phyloP scores from a whole-genome alignment of 2,329 filamentous ascomycete genomes.

The Fonsecaea pedrosoi region DNA sequence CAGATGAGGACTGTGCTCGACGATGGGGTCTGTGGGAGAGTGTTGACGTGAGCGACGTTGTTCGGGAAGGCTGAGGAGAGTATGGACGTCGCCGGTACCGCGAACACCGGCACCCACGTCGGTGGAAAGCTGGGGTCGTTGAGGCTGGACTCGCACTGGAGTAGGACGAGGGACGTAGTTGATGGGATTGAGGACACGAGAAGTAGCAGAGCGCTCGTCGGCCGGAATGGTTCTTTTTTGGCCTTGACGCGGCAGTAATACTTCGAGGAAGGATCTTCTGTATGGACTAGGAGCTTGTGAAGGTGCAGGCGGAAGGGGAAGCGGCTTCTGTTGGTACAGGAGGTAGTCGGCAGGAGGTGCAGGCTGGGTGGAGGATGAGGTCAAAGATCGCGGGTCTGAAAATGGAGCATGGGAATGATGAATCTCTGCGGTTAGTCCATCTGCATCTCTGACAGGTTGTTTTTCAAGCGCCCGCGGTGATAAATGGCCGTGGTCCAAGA shows the following conservation, averaged over 20 bases:
- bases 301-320: conserved; percentile 35
- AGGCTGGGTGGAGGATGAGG: conserved; percentile 29
- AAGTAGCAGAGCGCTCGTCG: conserved; percentile 48
- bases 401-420: conserved; percentile 18
- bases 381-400: conserved; percentile 31
- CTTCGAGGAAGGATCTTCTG: conserved; percentile 40
- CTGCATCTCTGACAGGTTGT: conserved; percentile 38
- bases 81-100: conserved; percentile 57
- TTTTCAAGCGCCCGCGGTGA: conserved; percentile 51
- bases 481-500: conserved; percentile 36
- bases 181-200: conserved; percentile 66
- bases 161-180: conserved; percentile 65
- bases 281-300: conserved; percentile 41
- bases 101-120: conserved; percentile 43
- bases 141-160: conserved; percentile 52
- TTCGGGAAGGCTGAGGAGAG: conserved; percentile 64
- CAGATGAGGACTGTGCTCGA: conserved; percentile 52
- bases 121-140: conserved; percentile 29
- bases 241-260: conserved; percentile 36
- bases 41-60: conserved; percentile 61
- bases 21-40: conserved; percentile 54
- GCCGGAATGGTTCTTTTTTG: conserved; percentile 34
- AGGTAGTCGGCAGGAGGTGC: conserved; percentile 5
- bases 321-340: conserved; percentile 21
- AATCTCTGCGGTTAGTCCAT: conserved; percentile 17